A percentile compares a stretch with the other conserved stretches of the same genome.
phyloP scores from a whole-genome alignment of 2,329 filamentous ascomycete genomes.

The Clonostachys rosea region DNA sequence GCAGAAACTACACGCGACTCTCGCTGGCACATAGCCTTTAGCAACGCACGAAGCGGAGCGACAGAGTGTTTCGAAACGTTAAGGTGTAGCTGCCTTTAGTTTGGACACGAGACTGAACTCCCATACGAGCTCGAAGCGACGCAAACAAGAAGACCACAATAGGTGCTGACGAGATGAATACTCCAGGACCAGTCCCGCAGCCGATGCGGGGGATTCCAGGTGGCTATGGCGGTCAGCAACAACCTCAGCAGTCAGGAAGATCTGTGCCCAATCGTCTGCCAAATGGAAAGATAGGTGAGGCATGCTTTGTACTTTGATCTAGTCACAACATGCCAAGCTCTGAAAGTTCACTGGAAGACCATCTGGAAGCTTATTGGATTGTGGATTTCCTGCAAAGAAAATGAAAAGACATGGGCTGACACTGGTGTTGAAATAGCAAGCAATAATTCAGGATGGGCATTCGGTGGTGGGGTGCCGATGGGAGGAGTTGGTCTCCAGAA shows the following conservation, averaged over 20 bases:
- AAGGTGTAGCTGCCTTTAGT: too few relatives aligned
- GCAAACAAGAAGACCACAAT: neutral
- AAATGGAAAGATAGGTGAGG: constrained; percentile 60
- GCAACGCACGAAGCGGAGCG: too few relatives aligned
- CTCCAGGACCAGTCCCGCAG: constrained; percentile 54
- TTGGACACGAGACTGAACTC: too few relatives aligned
- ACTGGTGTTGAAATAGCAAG: constrained; percentile 29
- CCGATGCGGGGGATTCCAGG: constrained; percentile 57
- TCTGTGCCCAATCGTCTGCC: constrained; percentile 55
- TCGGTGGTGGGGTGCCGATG: constrained; percentile 59
- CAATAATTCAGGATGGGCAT: constrained; percentile 55
- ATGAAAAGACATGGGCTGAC: neutral
- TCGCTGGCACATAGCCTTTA: too few relatives aligned
- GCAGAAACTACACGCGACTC: too few relatives aligned
- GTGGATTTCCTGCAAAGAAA: too few relatives aligned
- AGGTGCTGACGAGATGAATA: constrained; percentile 1
- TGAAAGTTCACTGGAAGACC: too few relatives aligned
- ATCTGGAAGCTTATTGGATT: too few relatives aligned
- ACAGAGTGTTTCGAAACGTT: too few relatives aligned
- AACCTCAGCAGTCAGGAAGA: constrained; percentile 21
- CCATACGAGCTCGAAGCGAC: too few relatives aligned
- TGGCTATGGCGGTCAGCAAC: constrained; percentile 45
- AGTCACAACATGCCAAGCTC: neutral
- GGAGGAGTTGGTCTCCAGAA: constrained; percentile 49
- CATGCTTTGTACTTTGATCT: neutral